Evolutionary conservation across 352 stramenopile species (phyloP), one percentile per base, ranked within the genome.

Genomic region (Phytophthora cryptogea): DNA sequence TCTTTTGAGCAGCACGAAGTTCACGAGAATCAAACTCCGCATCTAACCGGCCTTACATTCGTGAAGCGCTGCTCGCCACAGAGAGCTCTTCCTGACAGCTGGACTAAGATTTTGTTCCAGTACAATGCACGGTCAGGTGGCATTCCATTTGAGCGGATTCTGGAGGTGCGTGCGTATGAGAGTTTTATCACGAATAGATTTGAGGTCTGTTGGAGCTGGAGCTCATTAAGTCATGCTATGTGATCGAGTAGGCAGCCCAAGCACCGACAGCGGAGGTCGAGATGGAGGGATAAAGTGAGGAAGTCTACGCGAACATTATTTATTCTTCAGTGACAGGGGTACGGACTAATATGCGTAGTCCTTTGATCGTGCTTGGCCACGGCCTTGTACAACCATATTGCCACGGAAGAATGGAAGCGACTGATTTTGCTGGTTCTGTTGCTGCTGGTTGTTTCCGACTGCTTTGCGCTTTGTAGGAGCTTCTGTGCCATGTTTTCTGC

Each of bases 91-190:
- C 77, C 87, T 1, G 87, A 96, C 49, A 96, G 87, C 61, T 96
- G 87, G 87, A 96, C 87, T 20, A 96, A 96, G 56, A 90, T 94
- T 62, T 55, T 91, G 39, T 94, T 94, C 56, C 85, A 94, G 59
- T 86, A 78, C 51, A 83, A 88, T 20, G 81, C 81, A n/a, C 74
- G 77, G 8, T 80, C 67, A 5, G 76, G 77, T 26, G 81, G 83
- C 5, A 42, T 92, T n/a, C 72, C 70, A 13, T 84, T 94, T 32
- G 68, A 86, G 11, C 74, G 59, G 13, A 81, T 94, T 44, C 28
- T 92, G 5, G 72, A 89, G 77, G 83, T 93, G 33, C 10, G 60
- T 40, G 16, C 8, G n/a, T n/a, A 23, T 23, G 20, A 23, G 39
- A 37, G 36, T n/a, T 39, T 43, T 7, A 2, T 46, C 20, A 23